Evolutionary conservation across 2,329 filamentous ascomycete genomes (phyloP), one percentile per base, ranked within the genome.

Genomic region (Penicillium sp.): DNA sequence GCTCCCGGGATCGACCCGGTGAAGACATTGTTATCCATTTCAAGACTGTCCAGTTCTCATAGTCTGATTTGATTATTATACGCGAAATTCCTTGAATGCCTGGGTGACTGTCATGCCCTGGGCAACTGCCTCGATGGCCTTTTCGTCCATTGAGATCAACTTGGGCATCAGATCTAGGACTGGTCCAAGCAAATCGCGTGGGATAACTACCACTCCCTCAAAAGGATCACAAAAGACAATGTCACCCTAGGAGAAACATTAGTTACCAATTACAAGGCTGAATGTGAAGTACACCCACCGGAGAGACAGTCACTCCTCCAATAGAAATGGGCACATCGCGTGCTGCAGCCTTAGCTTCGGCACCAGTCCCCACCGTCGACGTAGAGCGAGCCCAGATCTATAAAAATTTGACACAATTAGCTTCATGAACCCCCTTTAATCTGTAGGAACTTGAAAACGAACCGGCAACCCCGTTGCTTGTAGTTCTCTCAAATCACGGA

Each of bases 171-270:
- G 65, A 45, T 83, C 81, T 11, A 90, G 65, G 18, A 90, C 83
- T 44, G 82, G 79, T 10, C 80, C 77, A 9, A 91, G 68, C 63
- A 84, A 82, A 29, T 79, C 80, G 44, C 76, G 74, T 1, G 89
- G 89, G 53, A 92, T 87, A 24, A 84, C 79, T 11, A 90, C 87
- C 1, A 88, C 83, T 0, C 87, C 89, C 59, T 90, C 88, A n/a
- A 77, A 74, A 4, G 84, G 81, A 68, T 92, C 89, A 52, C 84
- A 83, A 71, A 90, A 86, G 42, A 90, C 78, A 33, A 91, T 79
- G 70, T 92, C 89, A 7, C 88, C 87, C 75, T 69, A 44, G 3
- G 21, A 29, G 28, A 40, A 23, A 9, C 13, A 51, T 52, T 31
- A 51, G 23, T 44, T 23, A 42, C 19, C 21, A 16, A 33, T 3